Evolutionary conservation across 1,284 basidiomycete genomes (phyloP).

Genomic region (Cryptococcus sp.): DNA sequence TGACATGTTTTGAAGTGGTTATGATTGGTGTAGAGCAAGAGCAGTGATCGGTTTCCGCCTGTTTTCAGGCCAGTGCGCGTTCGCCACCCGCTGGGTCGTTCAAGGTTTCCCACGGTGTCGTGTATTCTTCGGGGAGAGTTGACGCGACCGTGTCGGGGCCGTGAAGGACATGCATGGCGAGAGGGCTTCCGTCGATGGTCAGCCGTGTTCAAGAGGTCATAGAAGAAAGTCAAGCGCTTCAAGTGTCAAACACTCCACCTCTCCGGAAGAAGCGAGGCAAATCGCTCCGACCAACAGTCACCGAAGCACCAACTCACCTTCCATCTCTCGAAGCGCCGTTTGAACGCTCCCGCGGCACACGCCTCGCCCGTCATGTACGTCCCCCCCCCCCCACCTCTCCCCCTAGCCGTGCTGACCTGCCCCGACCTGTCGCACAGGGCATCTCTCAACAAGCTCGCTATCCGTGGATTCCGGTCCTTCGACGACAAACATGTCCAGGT

Average conservation of each 20-base stretch:
- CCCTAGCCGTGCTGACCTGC: no score
- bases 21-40: no score
- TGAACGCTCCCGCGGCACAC: no score
- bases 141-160: background rate
- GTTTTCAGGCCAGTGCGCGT: background rate
- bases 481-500: constrained; percentile 92
- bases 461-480: constrained; percentile 69
- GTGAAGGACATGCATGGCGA: background rate
- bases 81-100: constrained; percentile 5
- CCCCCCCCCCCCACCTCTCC: background rate
- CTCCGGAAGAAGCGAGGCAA: no score
- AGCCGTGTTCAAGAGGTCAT: background rate
- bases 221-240: no score
- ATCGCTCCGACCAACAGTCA: no score
- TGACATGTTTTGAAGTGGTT: constrained; percentile 18
- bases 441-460: constrained; percentile 81
- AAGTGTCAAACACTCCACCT: no score
- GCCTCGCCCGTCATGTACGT: background rate
- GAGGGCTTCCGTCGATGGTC: background rate
- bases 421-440: constrained; percentile 59
- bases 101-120: constrained; percentile 12
- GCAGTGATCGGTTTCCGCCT: no score
- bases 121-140: background rate
- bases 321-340: no score
- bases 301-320: no score